These are phyloP conservation scores for Piper betle DNA, from an alignment of 164 flowering plant species.

Conservation along the genomic window DNA sequence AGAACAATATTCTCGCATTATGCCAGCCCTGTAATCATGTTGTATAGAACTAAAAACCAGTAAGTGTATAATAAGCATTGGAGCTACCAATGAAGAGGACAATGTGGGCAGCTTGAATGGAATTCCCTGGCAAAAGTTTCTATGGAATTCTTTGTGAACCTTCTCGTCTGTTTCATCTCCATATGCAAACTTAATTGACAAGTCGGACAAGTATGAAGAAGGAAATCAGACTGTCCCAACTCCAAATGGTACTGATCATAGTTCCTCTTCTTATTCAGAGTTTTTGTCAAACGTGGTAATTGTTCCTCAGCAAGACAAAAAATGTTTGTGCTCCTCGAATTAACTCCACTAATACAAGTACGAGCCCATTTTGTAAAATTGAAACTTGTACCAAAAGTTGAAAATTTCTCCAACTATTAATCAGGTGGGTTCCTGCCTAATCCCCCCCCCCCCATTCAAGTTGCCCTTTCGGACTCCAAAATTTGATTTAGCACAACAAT, in stretches of 20 bases:
- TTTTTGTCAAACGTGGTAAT: conserved; percentile 12
- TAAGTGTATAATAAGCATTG: background rate
- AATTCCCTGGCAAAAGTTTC: conserved; percentile 52
- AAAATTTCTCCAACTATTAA: background rate
- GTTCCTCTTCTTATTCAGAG: conserved; percentile 63
- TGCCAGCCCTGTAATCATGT: conserved; percentile 51
- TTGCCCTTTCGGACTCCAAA: background rate
- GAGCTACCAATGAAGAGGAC: background rate
- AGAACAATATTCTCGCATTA: conserved; percentile 42
- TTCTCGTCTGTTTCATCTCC: conserved; percentile 73
- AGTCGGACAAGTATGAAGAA: conserved; percentile 40
- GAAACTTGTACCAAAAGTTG: background rate
- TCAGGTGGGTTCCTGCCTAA: background rate
- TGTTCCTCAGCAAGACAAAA: background rate
- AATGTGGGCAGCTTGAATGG: conserved; percentile 45
- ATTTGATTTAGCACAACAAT: background rate
- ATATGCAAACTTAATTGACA: conserved; percentile 58
- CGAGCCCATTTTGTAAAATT: background rate
- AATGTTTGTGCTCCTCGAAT: too few species aligned
- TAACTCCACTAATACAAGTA: background rate
- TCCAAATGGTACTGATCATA: conserved; percentile 79
- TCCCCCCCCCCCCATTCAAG: background rate
- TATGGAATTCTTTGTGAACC: conserved; percentile 55
- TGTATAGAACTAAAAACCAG: background rate
- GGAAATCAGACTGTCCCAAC: conserved; percentile 84